A percentile compares a stretch with the other conserved stretches of the same genome.
Evolutionary conservation across 179 eudicot species (phyloP).

Genomic region (Carnegiea gigantea): DNA sequence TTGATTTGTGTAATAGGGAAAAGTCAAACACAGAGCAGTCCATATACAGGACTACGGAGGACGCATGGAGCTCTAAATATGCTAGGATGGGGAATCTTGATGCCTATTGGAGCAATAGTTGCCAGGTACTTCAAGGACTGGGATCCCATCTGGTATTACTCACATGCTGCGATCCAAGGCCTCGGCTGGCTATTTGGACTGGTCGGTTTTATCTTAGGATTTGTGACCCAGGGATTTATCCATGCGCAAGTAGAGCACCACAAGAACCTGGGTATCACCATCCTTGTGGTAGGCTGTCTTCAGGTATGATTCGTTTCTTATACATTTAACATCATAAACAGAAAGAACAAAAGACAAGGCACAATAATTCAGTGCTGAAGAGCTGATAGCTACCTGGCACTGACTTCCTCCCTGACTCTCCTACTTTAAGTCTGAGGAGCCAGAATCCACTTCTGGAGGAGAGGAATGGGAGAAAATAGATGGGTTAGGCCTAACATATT

Average conservation of each 20-base stretch:
- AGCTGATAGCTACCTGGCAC: no score
- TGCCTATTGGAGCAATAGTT: slow-evolving; percentile 65
- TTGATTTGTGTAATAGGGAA: slow-evolving; percentile 39
- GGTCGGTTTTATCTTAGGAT: slow-evolving; percentile 62
- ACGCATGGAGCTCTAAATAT: slow-evolving; percentile 78
- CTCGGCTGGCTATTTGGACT: slow-evolving; percentile 62
- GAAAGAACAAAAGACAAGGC: background rate
- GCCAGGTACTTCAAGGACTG: slow-evolving; percentile 66
- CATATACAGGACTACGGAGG: slow-evolving; percentile 47
- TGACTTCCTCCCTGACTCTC: no score
- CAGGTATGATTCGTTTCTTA: slow-evolving; percentile 50
- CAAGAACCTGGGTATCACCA: slow-evolving; percentile 57
- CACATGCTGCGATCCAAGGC: slow-evolving; percentile 54
- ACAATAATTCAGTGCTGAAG: background rate
- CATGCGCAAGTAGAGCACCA: slow-evolving; percentile 43
- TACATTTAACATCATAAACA: background rate
- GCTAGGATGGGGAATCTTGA: slow-evolving; percentile 80
- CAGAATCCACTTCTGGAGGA: no score
- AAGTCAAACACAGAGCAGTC: slow-evolving; percentile 34
- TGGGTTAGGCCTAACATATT: no score
- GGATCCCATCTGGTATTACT: slow-evolving; percentile 92
- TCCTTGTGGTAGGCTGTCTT: slow-evolving; percentile 64
- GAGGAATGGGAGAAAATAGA: no score
- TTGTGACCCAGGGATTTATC: slow-evolving; percentile 49
- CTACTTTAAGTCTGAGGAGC: no score